Base-by-base conservation (phyloP, 163 green algal genomes). In the Scenedesmus sp. region DNA sequence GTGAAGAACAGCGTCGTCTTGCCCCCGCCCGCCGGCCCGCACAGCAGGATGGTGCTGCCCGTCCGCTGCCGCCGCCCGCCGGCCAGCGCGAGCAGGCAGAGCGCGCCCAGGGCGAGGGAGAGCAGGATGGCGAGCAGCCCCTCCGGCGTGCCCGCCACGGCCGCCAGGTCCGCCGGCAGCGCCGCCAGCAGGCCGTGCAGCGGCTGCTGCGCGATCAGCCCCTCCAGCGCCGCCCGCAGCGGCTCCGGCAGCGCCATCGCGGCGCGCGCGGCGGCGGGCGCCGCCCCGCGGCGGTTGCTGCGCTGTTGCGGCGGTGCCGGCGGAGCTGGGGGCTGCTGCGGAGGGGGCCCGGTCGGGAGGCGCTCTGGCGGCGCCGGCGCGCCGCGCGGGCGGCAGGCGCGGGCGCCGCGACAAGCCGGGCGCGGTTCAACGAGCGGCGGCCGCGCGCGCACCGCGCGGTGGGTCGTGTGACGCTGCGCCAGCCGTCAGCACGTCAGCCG, bases 1-100 rank as follows among this genome's bases (percentile, higher is more conserved):
- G 77, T 76, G 33, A 83, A 84, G 73, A 89, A 91, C 4, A 91
- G 63, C 15, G 83, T 85, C 31, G 83, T 87, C 65, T 91, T 91
- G 42, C 86, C 86, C 2, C 60, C 70, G 47, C 84, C 84, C 48
- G 75, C 74, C 1, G 86, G 86, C 11, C 86, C 86, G 7, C 81
- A 58, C n/a, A 88, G 13, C 1, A 88, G 20, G 28, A 87, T 34
- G 26, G 4, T 63, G 54, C 29, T 70, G 64, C 64, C 64, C 34
- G 34, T 50, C 44, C 71, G 70, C 15, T 20, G 2, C 3, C 64
- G 39, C 2, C 17, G 20, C 28, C 24, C n/a, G 13, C 64, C 36
- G 28, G 39, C 9, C 0, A 77, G 15, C 63, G 45, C 54, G 47
- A 83, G 11, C 22, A 77, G 42, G 7, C 56, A 26, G n/a, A 77